Evolutionary conservation across 2,329 filamentous ascomycete species (phyloP).

Genomic region (Canariomyces notabilis): DNA sequence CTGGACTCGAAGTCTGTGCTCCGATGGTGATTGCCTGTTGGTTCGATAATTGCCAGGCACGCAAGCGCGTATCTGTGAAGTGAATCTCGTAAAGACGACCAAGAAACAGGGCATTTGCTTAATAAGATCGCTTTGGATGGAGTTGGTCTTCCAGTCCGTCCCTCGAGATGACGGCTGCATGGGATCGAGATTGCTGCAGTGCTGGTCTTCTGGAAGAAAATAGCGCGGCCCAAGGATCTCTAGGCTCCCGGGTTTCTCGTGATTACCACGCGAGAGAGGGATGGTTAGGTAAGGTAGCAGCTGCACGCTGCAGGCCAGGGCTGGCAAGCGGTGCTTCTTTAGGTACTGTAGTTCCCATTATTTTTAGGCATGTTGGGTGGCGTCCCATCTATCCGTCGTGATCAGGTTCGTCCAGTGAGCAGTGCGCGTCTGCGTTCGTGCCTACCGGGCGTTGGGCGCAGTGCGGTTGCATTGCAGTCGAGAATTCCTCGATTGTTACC

Average conservation of each 20-base stretch:
- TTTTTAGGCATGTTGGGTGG: conserved; percentile 1
- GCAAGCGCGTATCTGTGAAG: no score
- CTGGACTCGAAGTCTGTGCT: no score
- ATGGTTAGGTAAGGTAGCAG: neutral
- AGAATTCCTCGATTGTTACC: no score
- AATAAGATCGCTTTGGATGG: neutral
- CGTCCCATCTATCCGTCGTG: neutral
- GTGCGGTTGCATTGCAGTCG: neutral
- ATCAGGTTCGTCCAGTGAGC: neutral
- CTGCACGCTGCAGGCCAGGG: neutral
- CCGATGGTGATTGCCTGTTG: no score
- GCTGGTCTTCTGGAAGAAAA: neutral
- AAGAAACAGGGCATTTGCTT: neutral
- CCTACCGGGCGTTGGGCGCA: neutral
- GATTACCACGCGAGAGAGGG: neutral
- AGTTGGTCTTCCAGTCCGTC: no score
- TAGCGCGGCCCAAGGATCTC: conserved; percentile 7
- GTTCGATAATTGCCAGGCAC: no score
- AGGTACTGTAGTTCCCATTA: neutral
- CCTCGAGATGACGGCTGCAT: no score
- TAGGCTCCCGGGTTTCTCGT: conserved; percentile 1
- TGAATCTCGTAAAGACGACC: no score
- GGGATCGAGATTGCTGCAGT: neutral
- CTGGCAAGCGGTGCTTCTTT: neutral
- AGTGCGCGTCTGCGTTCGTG: neutral